A percentile compares a stretch with the other conserved stretches of the same genome.
These are phyloP conservation scores for Hypoxylon subgilvum DNA, from an alignment of 495 filamentous ascomycete species.

Conservation along the genomic window DNA sequence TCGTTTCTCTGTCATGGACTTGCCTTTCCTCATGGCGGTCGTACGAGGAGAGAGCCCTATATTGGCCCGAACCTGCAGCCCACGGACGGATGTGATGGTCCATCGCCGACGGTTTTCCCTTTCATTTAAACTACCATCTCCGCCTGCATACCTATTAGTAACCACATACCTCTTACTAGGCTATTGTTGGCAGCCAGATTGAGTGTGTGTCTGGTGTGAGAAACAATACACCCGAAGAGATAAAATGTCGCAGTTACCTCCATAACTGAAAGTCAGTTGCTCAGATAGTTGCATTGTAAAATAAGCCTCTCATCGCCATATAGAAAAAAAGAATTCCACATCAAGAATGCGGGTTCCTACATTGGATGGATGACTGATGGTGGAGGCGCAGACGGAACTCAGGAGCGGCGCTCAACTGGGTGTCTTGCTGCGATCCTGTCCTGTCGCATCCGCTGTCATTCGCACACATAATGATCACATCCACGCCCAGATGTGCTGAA, in stretches of 20 bases:
- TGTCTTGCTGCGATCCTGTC: constrained; percentile 23
- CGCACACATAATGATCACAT: constrained; percentile 27
- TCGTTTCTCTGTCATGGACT: constrained; percentile 1
- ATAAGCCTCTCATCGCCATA: constrained; percentile 9
- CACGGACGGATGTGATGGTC: not conserved
- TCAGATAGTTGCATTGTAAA: constrained; percentile 13
- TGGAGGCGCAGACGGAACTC: constrained; percentile 15
- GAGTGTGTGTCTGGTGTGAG: not conserved
- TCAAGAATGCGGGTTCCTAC: constrained; percentile 11
- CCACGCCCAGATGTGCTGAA: constrained; percentile 15
- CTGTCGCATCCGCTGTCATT: constrained; percentile 23
- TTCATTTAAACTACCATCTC: constrained; percentile 7
- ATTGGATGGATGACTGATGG: constrained; percentile 17
- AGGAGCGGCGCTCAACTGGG: constrained; percentile 38
- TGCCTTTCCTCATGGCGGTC: constrained; percentile 1
- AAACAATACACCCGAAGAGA: no score
- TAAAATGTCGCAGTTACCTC: no score
- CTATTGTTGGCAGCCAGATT: not conserved
- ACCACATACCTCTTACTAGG: not conserved
- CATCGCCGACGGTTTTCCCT: not conserved
- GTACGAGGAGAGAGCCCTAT: constrained; percentile 9
- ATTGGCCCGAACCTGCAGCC: constrained; percentile 3
- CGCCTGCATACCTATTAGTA: constrained; percentile 14
- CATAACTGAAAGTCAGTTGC: no score
- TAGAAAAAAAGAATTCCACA: constrained; percentile 17